Conservation (phyloP, 345 rosid genomes). For the Cardamine occulta region DNA sequence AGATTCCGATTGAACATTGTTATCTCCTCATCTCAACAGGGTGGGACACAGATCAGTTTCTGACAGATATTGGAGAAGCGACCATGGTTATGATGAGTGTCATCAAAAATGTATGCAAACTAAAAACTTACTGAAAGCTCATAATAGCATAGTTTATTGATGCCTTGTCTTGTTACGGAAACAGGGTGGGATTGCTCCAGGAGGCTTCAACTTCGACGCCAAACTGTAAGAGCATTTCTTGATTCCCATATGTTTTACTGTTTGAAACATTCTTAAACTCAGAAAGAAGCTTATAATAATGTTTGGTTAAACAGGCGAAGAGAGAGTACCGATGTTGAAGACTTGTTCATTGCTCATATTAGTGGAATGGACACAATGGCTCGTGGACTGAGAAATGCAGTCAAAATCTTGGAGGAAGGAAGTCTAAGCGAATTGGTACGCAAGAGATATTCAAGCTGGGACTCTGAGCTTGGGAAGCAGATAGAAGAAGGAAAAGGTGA, state of each 20-base stretch:
- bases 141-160: background rate
- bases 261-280: background rate
- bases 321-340: slow-evolving; percentile 96
- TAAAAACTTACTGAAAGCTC: background rate
- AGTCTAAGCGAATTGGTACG: slow-evolving; percentile 62
- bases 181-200: slow-evolving; percentile 93
- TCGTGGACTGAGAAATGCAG: slow-evolving; percentile 87
- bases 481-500: slow-evolving; percentile 87
- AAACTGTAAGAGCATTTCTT: slow-evolving; percentile 63
- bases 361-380: slow-evolving; percentile 94
- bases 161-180: slow-evolving; percentile 7
- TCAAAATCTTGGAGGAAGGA: slow-evolving; percentile 85
- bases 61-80: slow-evolving; percentile 84
- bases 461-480: slow-evolving; percentile 63
- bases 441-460: slow-evolving; percentile 78
- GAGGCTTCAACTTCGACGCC: slow-evolving; percentile 98
- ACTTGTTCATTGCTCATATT: slow-evolving; percentile 85
- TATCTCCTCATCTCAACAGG: slow-evolving; percentile 50
- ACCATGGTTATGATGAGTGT: slow-evolving; percentile 91
- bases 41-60: slow-evolving; percentile 97
- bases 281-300: slow-evolving; percentile 5
- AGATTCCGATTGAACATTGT: background rate
- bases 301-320: slow-evolving; percentile 62
- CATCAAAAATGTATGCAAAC: slow-evolving; percentile 66
- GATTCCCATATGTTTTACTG: background rate